Percentiles rank a stretch among this genome's conserved stretches.
These are phyloP conservation scores for Diophrys appendiculata DNA, from an alignment of 73 alveolate species.

Conservation along the genomic window DNA sequence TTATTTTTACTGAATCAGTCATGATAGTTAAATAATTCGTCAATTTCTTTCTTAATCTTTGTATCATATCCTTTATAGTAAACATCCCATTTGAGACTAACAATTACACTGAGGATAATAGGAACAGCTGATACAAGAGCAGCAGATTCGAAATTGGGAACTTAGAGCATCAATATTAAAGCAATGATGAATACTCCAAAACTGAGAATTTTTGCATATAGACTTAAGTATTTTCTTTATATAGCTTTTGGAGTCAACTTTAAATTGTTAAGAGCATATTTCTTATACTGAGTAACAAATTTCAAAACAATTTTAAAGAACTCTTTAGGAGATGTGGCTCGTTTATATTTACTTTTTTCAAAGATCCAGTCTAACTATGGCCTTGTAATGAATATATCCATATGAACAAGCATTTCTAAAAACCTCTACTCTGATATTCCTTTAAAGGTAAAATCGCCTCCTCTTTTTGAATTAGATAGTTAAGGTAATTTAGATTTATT, in stretches of 20 bases:
- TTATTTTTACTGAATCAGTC: background rate
- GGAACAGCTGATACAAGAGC: background rate
- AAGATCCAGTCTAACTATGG: background rate
- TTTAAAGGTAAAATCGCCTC: background rate
- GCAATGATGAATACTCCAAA: background rate
- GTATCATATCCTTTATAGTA: background rate
- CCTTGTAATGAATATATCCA: background rate
- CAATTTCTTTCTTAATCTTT: background rate
- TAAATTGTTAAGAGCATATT: background rate
- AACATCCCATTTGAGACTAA: background rate
- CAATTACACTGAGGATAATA: background rate
- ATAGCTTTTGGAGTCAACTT: background rate
- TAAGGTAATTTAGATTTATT: background rate
- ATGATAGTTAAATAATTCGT: background rate
- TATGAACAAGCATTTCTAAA: background rate
- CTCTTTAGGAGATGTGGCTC: background rate
- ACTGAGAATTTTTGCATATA: background rate
- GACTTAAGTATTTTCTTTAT: background rate
- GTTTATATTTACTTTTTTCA: no score
- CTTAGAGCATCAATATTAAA: background rate
- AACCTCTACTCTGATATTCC: background rate
- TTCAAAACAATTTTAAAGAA: background rate
- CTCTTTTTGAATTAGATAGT: background rate
- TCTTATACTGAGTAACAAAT: background rate
- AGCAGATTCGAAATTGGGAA: background rate